A percentile compares a stretch with the other conserved stretches of the same genome.
phyloP scores from a whole-genome alignment of 139 green algal species.

The Coccomyxa sp. region DNA sequence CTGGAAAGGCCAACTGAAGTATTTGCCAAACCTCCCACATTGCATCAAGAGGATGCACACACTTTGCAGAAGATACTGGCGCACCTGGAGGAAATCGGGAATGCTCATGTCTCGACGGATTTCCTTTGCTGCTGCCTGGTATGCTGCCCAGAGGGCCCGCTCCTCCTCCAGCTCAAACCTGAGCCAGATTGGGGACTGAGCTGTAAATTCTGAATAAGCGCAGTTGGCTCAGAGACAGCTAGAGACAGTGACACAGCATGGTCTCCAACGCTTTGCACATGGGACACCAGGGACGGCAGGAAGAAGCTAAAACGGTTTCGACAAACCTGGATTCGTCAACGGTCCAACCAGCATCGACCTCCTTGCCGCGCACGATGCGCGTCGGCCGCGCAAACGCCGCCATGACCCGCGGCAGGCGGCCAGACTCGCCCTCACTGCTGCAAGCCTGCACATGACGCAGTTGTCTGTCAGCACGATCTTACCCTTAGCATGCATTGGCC shows the following conservation, averaged over 20 bases:
- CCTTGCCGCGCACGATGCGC: slow-evolving; percentile 85
- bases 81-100: slow-evolving; percentile 4
- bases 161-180: slow-evolving; percentile 4
- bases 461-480: neutral
- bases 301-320: slow-evolving; percentile 15
- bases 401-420: slow-evolving; percentile 68
- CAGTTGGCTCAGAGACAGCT: neutral
- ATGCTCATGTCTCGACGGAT: neutral
- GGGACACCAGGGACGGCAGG: slow-evolving; percentile 3
- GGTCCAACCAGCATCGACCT: slow-evolving; percentile 34
- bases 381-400: slow-evolving; percentile 72
- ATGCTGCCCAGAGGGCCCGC: neutral
- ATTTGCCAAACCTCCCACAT: too few species aligned
- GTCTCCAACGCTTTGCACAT: slow-evolving; percentile 28
- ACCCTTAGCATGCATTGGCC: neutral
- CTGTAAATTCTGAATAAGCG: too few species aligned
- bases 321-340: slow-evolving; percentile 70
- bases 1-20: too few species aligned
- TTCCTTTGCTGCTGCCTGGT: neutral
- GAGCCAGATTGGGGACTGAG: neutral
- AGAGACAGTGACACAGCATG: slow-evolving; percentile 62
- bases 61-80: neutral
- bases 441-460: slow-evolving; percentile 22
- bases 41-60: too few species aligned
- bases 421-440: slow-evolving; percentile 35